Evolutionary conservation across 257 asterid species (phyloP), one percentile per base, ranked within the genome.

Genomic region (Solanum medicagineum): DNA sequence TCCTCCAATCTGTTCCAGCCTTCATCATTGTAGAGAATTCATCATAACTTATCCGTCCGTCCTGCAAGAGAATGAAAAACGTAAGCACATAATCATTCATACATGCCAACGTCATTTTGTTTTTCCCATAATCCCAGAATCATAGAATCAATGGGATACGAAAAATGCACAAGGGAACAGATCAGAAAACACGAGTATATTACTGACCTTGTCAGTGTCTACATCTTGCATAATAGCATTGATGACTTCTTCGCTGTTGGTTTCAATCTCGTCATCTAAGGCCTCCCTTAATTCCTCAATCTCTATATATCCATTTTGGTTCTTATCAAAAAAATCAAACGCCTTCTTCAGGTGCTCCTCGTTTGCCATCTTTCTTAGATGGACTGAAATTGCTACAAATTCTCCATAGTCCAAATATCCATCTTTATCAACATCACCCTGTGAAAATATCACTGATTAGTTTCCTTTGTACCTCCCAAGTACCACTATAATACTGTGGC

Each of bases 351-450:
- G 86, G 77, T 93, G 93, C 80, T 93, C 94, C 26, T 93, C 96
- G n/a, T 84, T 93, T 82, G 93, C 93, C 93, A 93, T 77, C 85
- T 90, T 93, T 84, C 93, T 85, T 54, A 93, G 84, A 89, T 93
- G 96, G 54, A 93, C 94, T 24, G 94, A 90, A 79, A 93, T 90
- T 8, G 96, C 93, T 71, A 92, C 93, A 80, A 92, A 93, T 83
- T 93, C 96, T 13, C 87, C 92, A 4, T 90, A 91, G 87, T 92
- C 91, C 6, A 93, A 90, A 88, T 77, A 89, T 65, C 96, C 96
- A 87, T 93, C 94, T 86, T 91, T 91, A 79, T 93, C 91, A 36
- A 91, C 89, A 77, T 93, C 96, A 14, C 93, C 96, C 96, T 93
- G 89, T 86, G 56, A 85, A 47, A 75, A 9, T 57, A 57, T 22